Percentiles rank a stretch among this genome's conserved stretches.
phyloP scores from a whole-genome alignment of 345 rosid species.

The Populus alba region DNA sequence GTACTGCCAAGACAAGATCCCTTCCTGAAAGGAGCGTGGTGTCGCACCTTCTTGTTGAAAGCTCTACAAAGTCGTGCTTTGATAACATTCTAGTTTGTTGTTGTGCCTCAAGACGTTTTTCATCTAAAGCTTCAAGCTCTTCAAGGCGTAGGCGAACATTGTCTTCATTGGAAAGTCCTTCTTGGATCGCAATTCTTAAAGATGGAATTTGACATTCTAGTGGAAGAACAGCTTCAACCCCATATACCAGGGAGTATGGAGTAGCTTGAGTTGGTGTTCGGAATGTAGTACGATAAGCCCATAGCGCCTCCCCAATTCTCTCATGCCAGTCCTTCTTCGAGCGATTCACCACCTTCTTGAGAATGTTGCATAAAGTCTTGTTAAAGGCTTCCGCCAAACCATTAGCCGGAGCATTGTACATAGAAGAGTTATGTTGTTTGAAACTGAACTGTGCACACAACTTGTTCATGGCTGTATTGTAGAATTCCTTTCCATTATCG shows the following conservation, averaged over 20 bases:
- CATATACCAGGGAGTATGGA: neutral
- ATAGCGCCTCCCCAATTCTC: neutral
- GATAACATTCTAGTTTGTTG: neutral
- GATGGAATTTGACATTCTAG: neutral
- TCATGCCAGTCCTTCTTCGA: neutral
- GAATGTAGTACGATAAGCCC: neutral
- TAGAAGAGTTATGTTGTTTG: neutral
- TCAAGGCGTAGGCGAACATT: neutral
- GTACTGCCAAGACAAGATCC: neutral
- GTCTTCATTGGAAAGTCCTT: neutral
- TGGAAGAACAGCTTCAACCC: neutral
- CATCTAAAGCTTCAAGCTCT: neutral
- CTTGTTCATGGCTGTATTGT: neutral
- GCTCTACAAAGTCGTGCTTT: neutral
- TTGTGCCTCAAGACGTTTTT: neutral
- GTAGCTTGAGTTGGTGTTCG: neutral
- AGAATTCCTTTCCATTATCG: neutral
- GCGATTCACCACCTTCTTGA: neutral
- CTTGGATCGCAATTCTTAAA: neutral
- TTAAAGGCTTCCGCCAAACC: neutral
- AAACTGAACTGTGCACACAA: neutral
- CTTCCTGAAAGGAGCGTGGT: neutral
- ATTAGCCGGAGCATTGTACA: neutral
- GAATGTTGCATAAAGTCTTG: neutral
- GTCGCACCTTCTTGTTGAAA: no score